Percentiles rank a stretch among this genome's conserved stretches.
These are phyloP conservation scores for Xylaria sp. DNA, from an alignment of 2,329 filamentous ascomycete species.

Conservation along the genomic window DNA sequence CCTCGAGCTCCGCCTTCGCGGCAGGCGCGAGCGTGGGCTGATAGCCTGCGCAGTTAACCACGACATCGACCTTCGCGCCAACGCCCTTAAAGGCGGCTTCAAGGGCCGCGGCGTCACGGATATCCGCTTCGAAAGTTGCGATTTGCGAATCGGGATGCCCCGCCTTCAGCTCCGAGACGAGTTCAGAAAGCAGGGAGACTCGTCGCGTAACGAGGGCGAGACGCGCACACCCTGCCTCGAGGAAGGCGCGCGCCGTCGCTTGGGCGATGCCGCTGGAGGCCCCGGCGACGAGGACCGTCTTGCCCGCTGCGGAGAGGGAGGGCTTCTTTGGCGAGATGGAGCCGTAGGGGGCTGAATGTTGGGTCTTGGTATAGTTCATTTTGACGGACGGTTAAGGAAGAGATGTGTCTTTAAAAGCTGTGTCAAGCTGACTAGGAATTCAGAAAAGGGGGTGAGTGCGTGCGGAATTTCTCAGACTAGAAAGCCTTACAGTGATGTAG, in stretches of 20 bases:
- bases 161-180: conserved; percentile 23
- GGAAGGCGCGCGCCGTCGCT: conserved; percentile 38
- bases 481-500: background rate
- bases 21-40: conserved; percentile 28
- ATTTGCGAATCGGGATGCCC: conserved; percentile 14
- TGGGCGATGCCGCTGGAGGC: conserved; percentile 39
- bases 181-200: conserved; percentile 8
- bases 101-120: conserved; percentile 27
- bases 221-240: conserved; percentile 30
- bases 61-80: conserved; percentile 26
- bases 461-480: background rate
- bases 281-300: conserved; percentile 37
- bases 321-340: conserved; percentile 38
- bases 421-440: background rate
- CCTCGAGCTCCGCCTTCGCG: conserved; percentile 17
- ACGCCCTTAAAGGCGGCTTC: conserved; percentile 29
- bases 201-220: conserved; percentile 36
- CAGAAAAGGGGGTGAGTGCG: background rate
- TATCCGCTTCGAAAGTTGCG: conserved; percentile 27
- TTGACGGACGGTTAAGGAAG: background rate
- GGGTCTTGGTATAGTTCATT: conserved; percentile 42
- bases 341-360: conserved; percentile 36
- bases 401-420: background rate
- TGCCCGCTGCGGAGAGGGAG: conserved; percentile 31
- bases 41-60: conserved; percentile 36